A percentile compares a stretch with the other conserved stretches of the same genome.
phyloP scores from a whole-genome alignment of 768 basidiomycete genomes.

The Phaeotremella fagi region DNA sequence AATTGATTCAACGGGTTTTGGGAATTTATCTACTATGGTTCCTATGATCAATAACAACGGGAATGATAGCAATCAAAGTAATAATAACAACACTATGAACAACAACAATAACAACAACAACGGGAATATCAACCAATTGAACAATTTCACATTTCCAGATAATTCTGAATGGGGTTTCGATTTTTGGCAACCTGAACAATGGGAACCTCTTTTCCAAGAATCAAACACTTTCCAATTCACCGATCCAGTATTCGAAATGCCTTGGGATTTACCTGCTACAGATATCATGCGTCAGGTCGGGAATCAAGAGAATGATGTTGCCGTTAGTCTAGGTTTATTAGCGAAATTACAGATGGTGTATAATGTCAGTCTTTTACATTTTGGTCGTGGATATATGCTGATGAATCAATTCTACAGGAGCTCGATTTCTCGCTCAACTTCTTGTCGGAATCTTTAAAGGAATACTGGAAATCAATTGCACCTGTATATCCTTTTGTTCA shows the following conservation, averaged over 20 bases:
- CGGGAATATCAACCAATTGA: background rate
- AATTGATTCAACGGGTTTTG: no score
- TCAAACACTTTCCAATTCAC: conserved; percentile 13
- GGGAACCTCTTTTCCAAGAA: conserved; percentile 13
- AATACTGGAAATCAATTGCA: conserved; percentile 26
- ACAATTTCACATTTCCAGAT: background rate
- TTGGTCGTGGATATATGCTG: background rate
- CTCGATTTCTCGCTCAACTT: conserved; percentile 17
- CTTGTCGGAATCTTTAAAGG: conserved; percentile 3
- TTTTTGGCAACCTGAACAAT: conserved; percentile 15
- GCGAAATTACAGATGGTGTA: conserved; percentile 11
- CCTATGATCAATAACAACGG: no score
- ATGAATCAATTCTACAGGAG: no score
- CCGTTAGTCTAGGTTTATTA: conserved; percentile 7
- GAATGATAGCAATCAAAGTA: no score
- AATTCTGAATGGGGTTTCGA: conserved; percentile 3
- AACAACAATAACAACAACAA: background rate
- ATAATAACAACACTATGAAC: no score
- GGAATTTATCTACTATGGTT: no score
- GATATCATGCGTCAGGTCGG: conserved; percentile 23
- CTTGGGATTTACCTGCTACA: conserved; percentile 6
- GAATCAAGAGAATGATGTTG: no score
- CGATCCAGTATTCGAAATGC: conserved; percentile 14
- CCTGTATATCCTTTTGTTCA: conserved; percentile 39
- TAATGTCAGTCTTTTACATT: conserved; percentile 15